A percentile compares a stretch with the other conserved stretches of the same genome.
phyloP scores from a whole-genome alignment of 129 eudicot species.

The Centella asiatica region DNA sequence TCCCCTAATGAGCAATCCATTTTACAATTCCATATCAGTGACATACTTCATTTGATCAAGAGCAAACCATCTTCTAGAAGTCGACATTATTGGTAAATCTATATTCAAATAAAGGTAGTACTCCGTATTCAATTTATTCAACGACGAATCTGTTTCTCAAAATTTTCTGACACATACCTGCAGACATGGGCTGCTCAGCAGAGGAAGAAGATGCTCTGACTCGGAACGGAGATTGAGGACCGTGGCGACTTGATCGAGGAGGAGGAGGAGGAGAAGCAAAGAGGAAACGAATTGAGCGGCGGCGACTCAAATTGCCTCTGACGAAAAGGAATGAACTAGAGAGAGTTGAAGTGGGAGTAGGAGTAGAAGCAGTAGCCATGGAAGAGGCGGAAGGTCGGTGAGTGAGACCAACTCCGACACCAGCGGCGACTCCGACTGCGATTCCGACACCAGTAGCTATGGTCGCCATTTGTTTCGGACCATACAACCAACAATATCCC shows the following conservation, averaged over 20 bases:
- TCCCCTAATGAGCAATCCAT: too few relatives aligned
- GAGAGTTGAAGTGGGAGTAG: background rate
- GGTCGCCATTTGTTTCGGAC: conserved; percentile 10
- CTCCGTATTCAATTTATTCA: too few relatives aligned
- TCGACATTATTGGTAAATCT: too few relatives aligned
- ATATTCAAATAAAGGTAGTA: too few relatives aligned
- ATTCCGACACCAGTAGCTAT: background rate
- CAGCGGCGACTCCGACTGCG: background rate
- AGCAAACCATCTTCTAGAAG: too few relatives aligned
- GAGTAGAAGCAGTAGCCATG: background rate
- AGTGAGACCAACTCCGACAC: background rate
- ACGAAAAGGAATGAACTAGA: background rate
- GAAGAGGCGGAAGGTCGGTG: background rate
- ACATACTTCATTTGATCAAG: too few relatives aligned
- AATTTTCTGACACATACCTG: background rate
- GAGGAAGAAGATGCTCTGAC: conserved; percentile 5
- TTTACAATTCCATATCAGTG: too few relatives aligned
- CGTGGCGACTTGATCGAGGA: conserved; percentile 2
- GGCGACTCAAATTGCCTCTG: background rate
- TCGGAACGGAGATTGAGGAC: background rate
- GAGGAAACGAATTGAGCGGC: background rate
- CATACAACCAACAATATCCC: conserved; percentile 8
- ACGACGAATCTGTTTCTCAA: background rate
- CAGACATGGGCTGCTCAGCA: background rate
- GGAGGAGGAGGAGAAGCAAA: background rate